These are phyloP conservation scores for Trichodelitschia bisporula DNA, from an alignment of 495 filamentous ascomycete species.

Conservation along the genomic window DNA sequence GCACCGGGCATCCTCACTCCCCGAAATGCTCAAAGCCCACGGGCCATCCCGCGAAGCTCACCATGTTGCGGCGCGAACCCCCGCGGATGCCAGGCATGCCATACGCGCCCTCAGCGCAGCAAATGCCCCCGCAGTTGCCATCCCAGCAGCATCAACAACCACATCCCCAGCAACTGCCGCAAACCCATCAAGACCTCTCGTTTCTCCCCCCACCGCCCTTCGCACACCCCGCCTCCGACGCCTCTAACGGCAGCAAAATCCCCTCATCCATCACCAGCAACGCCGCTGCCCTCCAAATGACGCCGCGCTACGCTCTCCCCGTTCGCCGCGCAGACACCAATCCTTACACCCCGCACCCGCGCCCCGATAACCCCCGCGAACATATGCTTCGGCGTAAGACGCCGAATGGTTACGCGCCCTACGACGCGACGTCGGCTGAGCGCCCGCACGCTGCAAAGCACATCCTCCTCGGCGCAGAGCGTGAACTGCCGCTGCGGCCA, in stretches of 20 bases:
- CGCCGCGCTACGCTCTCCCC: conserved; percentile 19
- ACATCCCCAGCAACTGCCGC: conserved; percentile 3
- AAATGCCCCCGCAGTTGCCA: conserved; percentile 10
- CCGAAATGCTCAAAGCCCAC: too few relatives aligned
- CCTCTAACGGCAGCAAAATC: conserved; percentile 2
- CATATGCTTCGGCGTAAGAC: conserved; percentile 82
- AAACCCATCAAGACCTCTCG: conserved; percentile 2
- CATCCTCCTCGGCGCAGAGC: conserved; percentile 42
- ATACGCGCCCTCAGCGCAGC: too few relatives aligned
- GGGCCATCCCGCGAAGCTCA: too few relatives aligned
- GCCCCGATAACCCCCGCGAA: conserved; percentile 19
- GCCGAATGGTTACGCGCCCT: conserved; percentile 77
- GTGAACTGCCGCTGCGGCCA: neutral
- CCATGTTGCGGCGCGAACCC: too few relatives aligned
- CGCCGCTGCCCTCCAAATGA: conserved; percentile 6
- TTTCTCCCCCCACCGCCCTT: conserved; percentile 4
- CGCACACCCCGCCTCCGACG: conserved; percentile 4
- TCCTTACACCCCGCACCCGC: neutral
- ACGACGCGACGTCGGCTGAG: conserved; percentile 67
- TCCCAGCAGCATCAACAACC: conserved; percentile 6
- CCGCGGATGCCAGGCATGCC: too few relatives aligned
- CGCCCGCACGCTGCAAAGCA: conserved; percentile 68
- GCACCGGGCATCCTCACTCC: too few relatives aligned
- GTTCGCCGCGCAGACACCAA: conserved; percentile 3
- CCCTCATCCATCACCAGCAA: neutral